Evolutionary conservation across 768 basidiomycete species (phyloP).

Genomic region (Mrakia frigida): DNA sequence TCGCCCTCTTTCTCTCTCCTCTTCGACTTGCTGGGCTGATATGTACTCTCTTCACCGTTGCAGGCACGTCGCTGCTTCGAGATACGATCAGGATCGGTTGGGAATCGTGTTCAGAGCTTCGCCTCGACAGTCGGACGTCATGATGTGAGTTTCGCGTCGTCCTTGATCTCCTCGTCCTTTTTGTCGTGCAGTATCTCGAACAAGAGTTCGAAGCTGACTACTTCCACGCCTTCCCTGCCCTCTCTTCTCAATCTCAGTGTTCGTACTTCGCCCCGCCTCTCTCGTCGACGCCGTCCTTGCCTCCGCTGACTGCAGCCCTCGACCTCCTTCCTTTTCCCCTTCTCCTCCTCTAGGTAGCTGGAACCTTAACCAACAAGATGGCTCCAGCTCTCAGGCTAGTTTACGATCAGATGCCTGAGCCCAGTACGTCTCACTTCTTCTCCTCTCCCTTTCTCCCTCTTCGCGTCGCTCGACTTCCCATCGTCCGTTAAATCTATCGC

Average conservation of each 20-base stretch:
- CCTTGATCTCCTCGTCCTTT: neutral
- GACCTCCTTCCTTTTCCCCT: neutral
- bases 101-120: conserved; percentile 99
- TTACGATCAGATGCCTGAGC: conserved; percentile 86
- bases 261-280: neutral
- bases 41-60: conserved; percentile 46
- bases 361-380: conserved; percentile 99
- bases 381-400: conserved; percentile 87
- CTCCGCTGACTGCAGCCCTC: neutral
- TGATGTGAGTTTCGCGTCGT: neutral
- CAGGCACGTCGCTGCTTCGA: conserved; percentile 99
- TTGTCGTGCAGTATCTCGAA: neutral
- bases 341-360: conserved; percentile 58
- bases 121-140: conserved; percentile 55
- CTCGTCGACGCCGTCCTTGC: neutral
- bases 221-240: neutral
- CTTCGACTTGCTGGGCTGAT: neutral
- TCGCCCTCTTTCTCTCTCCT: neutral
- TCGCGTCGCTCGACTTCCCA: neutral
- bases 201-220: conserved; percentile 82
- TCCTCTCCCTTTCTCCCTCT: neutral
- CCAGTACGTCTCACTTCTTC: conserved; percentile 54
- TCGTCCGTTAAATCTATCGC: neutral
- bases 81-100: conserved; percentile 96
- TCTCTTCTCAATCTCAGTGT: neutral